Evolutionary conservation across 352 stramenopile genomes (phyloP), one percentile per base, ranked within the genome.

Genomic region (Phytophthora brassicae): DNA sequence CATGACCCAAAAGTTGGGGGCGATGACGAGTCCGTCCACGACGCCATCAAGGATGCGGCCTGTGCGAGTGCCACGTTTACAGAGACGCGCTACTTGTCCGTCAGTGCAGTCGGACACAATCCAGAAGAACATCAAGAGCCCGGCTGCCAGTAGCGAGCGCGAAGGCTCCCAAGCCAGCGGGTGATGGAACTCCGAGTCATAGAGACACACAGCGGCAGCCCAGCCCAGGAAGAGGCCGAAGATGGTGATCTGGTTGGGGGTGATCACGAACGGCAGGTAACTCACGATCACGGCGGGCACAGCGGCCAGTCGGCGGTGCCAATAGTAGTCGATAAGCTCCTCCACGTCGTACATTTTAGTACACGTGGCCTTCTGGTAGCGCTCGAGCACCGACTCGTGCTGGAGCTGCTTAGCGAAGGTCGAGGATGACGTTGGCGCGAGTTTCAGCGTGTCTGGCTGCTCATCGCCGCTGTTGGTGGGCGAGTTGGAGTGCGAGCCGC

Each of bases 311-410:
- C 84, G 82, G 22, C 84, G 80, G 57, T 94, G 84, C 68, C 90
- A 91, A 46, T 92, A 94, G 56, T 85, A 94, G 60, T 94, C 84
- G 20, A 94, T 72, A 17, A 94, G 68, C 75, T 94, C 84, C 59
- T 94, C 84, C 43, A 94, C 84, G 56, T 94, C 84, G 70, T 92
- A 94, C 84, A 94, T 92, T 66, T 94, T 94, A 46, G 82, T 92
- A 38, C 67, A 81, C 42, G 77, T 88, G 26, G 84, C 84, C 41
- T 74, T 80, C 43, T 86, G 59, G 65, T 94, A 94, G 22, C 84
- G 80, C 49, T 92, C 70, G 29, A 87, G 33, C 22, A 92, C 47
- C 8, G 64, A 69, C 65, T 85, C 64, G 42, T 73, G 70, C 2
- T 47, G 63, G 3, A 60, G 17, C 28, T 78, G 55, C 56, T 78